phyloP scores from a whole-genome alignment of 164 flowering plant species.

The Nymphaea colorata region DNA sequence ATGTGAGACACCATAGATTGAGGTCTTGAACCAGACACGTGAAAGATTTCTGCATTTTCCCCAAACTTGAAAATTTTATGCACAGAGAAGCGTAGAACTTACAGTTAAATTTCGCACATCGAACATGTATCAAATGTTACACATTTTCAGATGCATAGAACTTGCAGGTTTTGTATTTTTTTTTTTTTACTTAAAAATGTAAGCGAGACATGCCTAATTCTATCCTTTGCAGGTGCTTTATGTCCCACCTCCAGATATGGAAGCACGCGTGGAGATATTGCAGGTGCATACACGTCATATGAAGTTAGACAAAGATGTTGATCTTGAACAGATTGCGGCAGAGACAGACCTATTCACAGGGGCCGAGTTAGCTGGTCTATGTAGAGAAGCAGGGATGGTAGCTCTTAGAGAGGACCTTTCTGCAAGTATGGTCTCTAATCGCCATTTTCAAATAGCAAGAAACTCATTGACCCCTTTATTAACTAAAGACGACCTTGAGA shows the following conservation, averaged over 20 bases:
- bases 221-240: conserved; percentile 48
- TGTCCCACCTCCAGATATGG: conserved; percentile 89
- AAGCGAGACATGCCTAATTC: too few relatives aligned
- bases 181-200: too few relatives aligned
- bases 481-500: conserved; percentile 33
- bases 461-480: conserved; percentile 48
- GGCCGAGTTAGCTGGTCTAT: conserved; percentile 77
- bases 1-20: too few relatives aligned
- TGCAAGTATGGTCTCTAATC: conserved; percentile 41
- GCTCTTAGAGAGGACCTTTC: conserved; percentile 77
- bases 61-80: too few relatives aligned
- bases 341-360: conserved; percentile 84
- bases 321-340: conserved; percentile 64
- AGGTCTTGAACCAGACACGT: too few relatives aligned
- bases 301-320: conserved; percentile 49
- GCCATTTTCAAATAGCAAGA: conserved; percentile 55
- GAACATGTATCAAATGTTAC: too few relatives aligned
- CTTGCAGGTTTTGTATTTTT: too few relatives aligned
- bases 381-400: conserved; percentile 78
- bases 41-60: too few relatives aligned
- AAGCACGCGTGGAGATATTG: conserved; percentile 71
- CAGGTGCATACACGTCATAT: conserved; percentile 71
- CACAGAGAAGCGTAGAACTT: too few relatives aligned
- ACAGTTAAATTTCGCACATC: too few relatives aligned
- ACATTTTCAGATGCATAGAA: too few relatives aligned